Percentiles rank a stretch among this genome's conserved stretches.
phyloP scores from a whole-genome alignment of 2,329 filamentous ascomycete species.

The Fusarium begoniae region DNA sequence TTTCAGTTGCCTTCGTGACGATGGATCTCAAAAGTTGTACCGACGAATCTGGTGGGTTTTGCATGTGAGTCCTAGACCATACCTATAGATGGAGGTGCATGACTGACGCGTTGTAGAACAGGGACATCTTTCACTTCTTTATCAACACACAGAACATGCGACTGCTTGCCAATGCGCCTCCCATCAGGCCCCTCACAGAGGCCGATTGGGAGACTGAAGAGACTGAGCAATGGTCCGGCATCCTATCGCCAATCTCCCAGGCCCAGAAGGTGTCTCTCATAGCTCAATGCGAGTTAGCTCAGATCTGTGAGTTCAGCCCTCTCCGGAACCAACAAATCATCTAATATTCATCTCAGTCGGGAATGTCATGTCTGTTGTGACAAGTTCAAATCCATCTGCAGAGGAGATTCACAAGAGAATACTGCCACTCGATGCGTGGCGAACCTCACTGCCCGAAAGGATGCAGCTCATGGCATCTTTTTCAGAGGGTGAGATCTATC shows the following conservation, averaged over 20 bases:
- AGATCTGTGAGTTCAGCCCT: background rate
- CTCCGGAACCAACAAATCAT: accelerated
- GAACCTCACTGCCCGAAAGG: background rate
- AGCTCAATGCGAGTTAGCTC: slow-evolving; percentile 9
- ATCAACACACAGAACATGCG: slow-evolving; percentile 13
- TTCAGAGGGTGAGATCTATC: background rate
- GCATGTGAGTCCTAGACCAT: slow-evolving; percentile 5
- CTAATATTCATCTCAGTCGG: background rate
- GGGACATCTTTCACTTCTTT: slow-evolving; percentile 23
- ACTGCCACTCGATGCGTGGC: background rate
- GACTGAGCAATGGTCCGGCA: accelerated
- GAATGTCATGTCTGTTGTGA: background rate
- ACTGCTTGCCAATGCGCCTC: background rate
- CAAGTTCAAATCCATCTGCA: background rate
- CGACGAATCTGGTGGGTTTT: slow-evolving; percentile 32
- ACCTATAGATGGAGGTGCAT: too few relatives aligned
- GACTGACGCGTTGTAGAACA: background rate
- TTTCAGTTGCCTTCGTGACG: background rate
- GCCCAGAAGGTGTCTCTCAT: slow-evolving; percentile 12
- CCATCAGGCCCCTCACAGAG: background rate
- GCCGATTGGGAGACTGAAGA: slow-evolving; percentile 28
- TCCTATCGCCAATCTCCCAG: background rate
- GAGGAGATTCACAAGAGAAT: background rate
- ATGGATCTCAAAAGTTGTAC: background rate
- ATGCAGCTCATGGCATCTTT: background rate